Evolutionary conservation across 139 green algal species (phyloP).

Genomic region (Ettlia oleoabundans): DNA sequence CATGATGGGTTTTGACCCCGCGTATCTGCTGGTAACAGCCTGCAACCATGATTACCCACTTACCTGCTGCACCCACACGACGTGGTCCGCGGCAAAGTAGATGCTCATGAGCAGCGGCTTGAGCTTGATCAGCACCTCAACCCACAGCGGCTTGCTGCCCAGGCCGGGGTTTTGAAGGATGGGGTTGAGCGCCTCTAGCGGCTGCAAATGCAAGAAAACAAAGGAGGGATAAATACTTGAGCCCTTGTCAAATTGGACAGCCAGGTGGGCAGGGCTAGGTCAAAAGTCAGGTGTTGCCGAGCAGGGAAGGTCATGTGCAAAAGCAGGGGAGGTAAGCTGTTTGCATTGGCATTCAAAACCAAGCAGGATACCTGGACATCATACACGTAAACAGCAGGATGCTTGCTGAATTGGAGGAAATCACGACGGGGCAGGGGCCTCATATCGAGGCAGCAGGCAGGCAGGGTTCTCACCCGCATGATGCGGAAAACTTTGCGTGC

Average conservation of each 20-base stretch:
- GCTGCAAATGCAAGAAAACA: constrained; percentile 64
- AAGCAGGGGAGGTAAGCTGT: too few species aligned
- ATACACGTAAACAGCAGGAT: too few species aligned
- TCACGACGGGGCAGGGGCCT: too few species aligned
- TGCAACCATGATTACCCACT: not conserved
- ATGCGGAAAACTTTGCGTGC: constrained; percentile 92
- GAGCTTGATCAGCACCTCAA: constrained; percentile 84
- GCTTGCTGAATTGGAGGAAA: too few species aligned
- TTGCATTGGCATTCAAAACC: too few species aligned
- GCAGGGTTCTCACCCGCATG: constrained; percentile 53
- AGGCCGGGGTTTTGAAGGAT: constrained; percentile 76
- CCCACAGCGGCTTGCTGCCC: constrained; percentile 64
- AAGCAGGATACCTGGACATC: too few species aligned
- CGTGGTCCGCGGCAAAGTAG: constrained; percentile 95
- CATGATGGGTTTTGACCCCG: not conserved
- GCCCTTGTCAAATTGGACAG: too few species aligned
- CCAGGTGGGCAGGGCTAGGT: too few species aligned
- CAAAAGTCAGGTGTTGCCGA: too few species aligned
- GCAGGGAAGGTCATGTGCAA: too few species aligned
- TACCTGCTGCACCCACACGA: constrained; percentile 86
- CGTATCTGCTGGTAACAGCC: not conserved
- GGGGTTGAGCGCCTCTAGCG: constrained; percentile 78
- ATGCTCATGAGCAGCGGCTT: constrained; percentile 89
- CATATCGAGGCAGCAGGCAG: not conserved
- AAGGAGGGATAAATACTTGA: too few species aligned